Base-by-base conservation (phyloP, 192 early-diverging fungal genomes). In the Podila horticola region DNA sequence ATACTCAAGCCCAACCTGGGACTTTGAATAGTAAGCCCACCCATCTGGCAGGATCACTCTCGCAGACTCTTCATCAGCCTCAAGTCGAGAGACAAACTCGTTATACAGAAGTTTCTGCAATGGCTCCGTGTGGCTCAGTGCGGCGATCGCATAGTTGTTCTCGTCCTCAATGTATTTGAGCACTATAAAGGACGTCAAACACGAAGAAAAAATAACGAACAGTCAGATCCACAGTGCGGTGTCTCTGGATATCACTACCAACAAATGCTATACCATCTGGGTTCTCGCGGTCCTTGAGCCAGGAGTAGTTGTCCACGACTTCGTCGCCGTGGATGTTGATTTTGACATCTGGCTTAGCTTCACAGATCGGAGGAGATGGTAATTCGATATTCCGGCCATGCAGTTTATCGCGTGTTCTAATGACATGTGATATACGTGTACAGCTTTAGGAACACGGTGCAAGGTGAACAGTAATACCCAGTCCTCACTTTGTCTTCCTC, bases 11-110 rank as follows among this genome's bases (percentile, higher is more conserved):
- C 71, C 66, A 15, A 64, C 58, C 33, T 85, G 86, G 52, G 79
- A 89, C 59, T 82, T 84, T n/a, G 86, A 84, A 50, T 90, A 91
- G 67, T 91, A 91, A 20, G 66, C 82, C 82, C 81, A 91, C 13
- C 87, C 88, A 66, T 90, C 90, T 34, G 79, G 72, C 20, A 90
- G 63, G 1, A 75, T 75, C 0, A 89, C 83, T 12, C 52, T 66
- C 0, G 87, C 83, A 19, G 89, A 85, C 60, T 83, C 69, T 64
- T 90, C 89, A 30, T 76, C 74, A 28, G 88, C 86, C 63, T 91
- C 87, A 13, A 91, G 58, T 19, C 89, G 74, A n/a, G 86, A 86
- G 20, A 91, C 86, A 76, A 91, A 91, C 65, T 91, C 90, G 67
- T 86, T 89, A 67, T 90, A 90, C 22, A 90, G 72, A n/a, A 86